Conservation (phyloP, 305 asterid species). For the Rubia balearica region DNA sequence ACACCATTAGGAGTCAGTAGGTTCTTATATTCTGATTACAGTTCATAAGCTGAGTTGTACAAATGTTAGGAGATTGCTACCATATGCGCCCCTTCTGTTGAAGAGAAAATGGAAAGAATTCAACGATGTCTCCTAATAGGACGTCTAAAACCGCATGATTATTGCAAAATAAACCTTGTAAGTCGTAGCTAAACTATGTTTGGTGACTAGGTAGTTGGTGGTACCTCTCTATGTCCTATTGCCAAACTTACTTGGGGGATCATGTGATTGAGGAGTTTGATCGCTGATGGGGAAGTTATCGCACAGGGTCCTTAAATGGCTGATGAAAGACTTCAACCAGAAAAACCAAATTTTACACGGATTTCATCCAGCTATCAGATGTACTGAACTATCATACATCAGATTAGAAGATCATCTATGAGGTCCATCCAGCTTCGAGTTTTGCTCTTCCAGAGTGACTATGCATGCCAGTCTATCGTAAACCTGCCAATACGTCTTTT, state of each 20-base stretch:
- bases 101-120: not conserved
- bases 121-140: too few relatives aligned
- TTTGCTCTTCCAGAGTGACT: constrained; percentile 70
- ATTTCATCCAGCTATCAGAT: not conserved
- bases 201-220: not conserved
- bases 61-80: not conserved
- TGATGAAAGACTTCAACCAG: not conserved
- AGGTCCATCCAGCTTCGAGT: constrained; percentile 42
- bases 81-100: not conserved
- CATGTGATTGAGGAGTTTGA: not conserved
- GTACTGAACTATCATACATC: not conserved
- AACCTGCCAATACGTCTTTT: constrained; percentile 36
- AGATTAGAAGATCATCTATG: constrained; percentile 13
- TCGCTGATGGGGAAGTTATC: not conserved
- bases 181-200: not conserved
- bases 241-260: not conserved
- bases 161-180: not conserved
- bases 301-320: not conserved
- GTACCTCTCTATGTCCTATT: not conserved
- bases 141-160: too few relatives aligned
- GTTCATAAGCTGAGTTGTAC: not conserved
- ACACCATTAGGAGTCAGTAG: not conserved
- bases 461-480: constrained; percentile 63
- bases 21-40: not conserved
- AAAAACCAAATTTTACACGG: not conserved